Base-by-base conservation (phyloP, 257 asterid species). In the Solanum etuberosum region DNA sequence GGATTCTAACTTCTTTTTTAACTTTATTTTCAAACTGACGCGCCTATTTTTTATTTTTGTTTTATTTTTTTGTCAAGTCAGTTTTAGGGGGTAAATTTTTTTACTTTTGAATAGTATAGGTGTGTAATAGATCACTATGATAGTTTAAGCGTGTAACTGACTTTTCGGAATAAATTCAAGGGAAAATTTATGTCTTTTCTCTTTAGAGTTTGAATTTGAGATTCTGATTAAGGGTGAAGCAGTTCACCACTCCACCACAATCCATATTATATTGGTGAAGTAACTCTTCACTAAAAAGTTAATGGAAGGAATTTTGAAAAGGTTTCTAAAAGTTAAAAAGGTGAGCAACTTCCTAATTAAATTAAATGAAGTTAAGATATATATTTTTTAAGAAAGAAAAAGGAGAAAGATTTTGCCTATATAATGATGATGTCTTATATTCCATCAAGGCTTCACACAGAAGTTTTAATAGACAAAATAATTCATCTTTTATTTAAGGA, bases 161-260 rank as follows among this genome's bases (percentile, higher is more conserved):
- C n/a, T n/a, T n/a, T n/a, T n/a, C n/a, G n/a, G n/a, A n/a, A n/a
- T n/a, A n/a, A n/a, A n/a, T n/a, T n/a, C n/a, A n/a, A n/a, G n/a
- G n/a, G n/a, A n/a, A n/a, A n/a, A n/a, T n/a, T n/a, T n/a, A n/a
- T n/a, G n/a, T n/a, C n/a, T n/a, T n/a, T n/a, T n/a, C n/a, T n/a
- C n/a, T n/a, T n/a, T n/a, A n/a, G n/a, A n/a, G 10, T 18, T 51
- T 2, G 1, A 51, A 51, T 3, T 0, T 0, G 0, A 51, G 2
- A 51, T 51, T 51, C n/a, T 51, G 0, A 0, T 51, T 16, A 51
- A 51, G 61, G 0, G 2, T 51, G 9, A 51, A 51, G 6, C 9
- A 51, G 0, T 18, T 0, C n/a, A 16, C 9, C 9, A 51, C 4
- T 16, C 1, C 61, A 1, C 23, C 59, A 51, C 9, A 16, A 0